These are phyloP conservation scores for Carex pumila DNA, from an alignment of 176 grass and related monocot species.

Conservation along the genomic window DNA sequence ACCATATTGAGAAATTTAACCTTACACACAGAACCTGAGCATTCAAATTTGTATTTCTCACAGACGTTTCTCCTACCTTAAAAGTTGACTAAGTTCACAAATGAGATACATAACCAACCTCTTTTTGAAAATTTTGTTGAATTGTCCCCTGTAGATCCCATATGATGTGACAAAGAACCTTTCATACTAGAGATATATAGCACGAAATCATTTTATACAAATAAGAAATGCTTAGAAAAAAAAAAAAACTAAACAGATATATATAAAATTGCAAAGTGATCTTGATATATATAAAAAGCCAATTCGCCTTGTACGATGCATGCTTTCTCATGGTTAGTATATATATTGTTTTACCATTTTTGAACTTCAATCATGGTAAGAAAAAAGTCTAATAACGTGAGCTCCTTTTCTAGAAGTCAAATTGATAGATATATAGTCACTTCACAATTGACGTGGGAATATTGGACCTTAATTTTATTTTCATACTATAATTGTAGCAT, in stretches of 20 bases:
- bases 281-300: too few relatives aligned
- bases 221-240: neutral
- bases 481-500: neutral
- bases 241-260: neutral
- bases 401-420: neutral
- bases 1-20: neutral
- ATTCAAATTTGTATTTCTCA: slow-evolving; percentile 6
- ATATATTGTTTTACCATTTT: neutral
- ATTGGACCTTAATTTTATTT: neutral
- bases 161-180: slow-evolving; percentile 13
- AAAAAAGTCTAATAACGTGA: neutral
- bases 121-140: slow-evolving; percentile 20
- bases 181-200: neutral
- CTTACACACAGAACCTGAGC: neutral
- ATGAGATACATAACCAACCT: slow-evolving; percentile 21
- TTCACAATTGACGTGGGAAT: neutral
- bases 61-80: slow-evolving; percentile 18
- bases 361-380: neutral
- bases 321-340: neutral
- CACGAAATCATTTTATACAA: neutral
- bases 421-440: neutral
- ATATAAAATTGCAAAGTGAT: neutral
- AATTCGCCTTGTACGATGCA: neutral
- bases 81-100: neutral
- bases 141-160: slow-evolving; percentile 1